Percentiles rank a stretch among this genome's conserved stretches.
phyloP scores from a whole-genome alignment of 1,139 yeast genomes.

The Suhomyces bokatorum region DNA sequence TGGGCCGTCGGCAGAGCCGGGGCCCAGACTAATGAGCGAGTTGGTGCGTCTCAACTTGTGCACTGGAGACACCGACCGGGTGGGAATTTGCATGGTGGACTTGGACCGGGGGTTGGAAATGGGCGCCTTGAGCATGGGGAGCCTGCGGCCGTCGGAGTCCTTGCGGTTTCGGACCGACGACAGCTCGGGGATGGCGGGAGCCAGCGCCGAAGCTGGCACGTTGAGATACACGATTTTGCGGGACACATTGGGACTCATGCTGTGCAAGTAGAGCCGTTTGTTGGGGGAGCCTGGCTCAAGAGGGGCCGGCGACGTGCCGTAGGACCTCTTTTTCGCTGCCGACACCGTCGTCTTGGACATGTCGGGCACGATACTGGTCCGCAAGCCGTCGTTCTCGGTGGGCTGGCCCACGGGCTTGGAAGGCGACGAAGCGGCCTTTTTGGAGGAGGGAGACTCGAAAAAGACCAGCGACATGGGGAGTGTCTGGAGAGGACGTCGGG shows the following conservation, averaged over 20 bases:
- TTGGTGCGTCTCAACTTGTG: conserved; percentile 37
- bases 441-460: conserved; percentile 11
- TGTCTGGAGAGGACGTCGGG: not conserved
- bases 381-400: conserved; percentile 9
- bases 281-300: conserved; percentile 26
- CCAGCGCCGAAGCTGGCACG: conserved; percentile 1
- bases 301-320: conserved; percentile 12
- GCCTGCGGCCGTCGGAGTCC: conserved; percentile 13
- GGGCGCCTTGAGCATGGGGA: conserved; percentile 19
- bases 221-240: conserved; percentile 29
- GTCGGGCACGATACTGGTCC: conserved; percentile 9
- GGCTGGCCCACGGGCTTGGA: not conserved
- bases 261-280: conserved; percentile 36
- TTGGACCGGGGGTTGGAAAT: conserved; percentile 23
- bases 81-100: conserved; percentile 19
- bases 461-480: conserved; percentile 9
- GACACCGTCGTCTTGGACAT: conserved; percentile 9
- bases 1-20: conserved; percentile 25
- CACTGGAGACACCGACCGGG: conserved; percentile 20
- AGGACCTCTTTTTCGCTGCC: conserved; percentile 9
- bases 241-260: conserved; percentile 46
- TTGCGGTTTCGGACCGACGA: not conserved
- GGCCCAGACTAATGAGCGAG: conserved; percentile 31
- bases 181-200: not conserved
- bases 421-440: conserved; percentile 3